Conservation (phyloP, 345 rosid genomes). For the Hypericum perforatum region DNA sequence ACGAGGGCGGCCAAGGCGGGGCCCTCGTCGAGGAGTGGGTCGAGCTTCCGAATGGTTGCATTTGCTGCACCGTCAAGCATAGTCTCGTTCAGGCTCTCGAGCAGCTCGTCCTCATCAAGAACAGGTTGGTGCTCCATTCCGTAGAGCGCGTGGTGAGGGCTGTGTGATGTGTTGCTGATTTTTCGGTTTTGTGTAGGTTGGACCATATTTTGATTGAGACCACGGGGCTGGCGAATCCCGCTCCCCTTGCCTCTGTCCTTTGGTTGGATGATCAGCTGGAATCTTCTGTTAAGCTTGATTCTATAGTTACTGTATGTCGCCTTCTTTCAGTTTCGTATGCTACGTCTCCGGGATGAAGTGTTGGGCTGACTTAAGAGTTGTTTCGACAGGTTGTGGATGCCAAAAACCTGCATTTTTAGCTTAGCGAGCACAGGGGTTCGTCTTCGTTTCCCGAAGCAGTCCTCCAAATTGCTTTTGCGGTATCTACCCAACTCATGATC, state of each 20-base stretch:
- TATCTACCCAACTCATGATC: conserved; percentile 18
- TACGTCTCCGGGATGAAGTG: conserved; percentile 5
- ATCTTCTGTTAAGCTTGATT: conserved; percentile 83
- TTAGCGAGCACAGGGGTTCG: conserved; percentile 38
- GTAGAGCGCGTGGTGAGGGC: background rate
- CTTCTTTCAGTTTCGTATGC: background rate
- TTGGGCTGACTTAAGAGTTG: conserved; percentile 8
- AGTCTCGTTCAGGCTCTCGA: conserved; percentile 88
- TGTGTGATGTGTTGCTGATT: conserved; percentile 4
- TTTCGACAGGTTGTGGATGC: conserved; percentile 88
- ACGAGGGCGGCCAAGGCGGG: conserved; percentile 84
- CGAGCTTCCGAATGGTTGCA: conserved; percentile 84
- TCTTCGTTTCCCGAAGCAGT: conserved; percentile 85
- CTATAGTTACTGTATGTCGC: conserved; percentile 64
- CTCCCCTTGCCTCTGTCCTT: conserved; percentile 83
- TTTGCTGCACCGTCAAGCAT: conserved; percentile 91
- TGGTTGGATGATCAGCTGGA: conserved; percentile 97
- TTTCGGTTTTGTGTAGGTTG: conserved; percentile 31
- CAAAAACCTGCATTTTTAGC: conserved; percentile 74
- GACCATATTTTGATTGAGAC: conserved; percentile 94
- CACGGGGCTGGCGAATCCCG: conserved; percentile 98
- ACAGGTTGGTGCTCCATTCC: conserved; percentile 30
- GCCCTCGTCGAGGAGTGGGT: conserved; percentile 93
- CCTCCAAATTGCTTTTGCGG: conserved; percentile 90
- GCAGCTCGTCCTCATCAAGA: conserved; percentile 80